Evolutionary conservation across 192 early-diverging fungal genomes (phyloP), one percentile per base, ranked within the genome.

Genomic region (Backusella psychrophila): DNA sequence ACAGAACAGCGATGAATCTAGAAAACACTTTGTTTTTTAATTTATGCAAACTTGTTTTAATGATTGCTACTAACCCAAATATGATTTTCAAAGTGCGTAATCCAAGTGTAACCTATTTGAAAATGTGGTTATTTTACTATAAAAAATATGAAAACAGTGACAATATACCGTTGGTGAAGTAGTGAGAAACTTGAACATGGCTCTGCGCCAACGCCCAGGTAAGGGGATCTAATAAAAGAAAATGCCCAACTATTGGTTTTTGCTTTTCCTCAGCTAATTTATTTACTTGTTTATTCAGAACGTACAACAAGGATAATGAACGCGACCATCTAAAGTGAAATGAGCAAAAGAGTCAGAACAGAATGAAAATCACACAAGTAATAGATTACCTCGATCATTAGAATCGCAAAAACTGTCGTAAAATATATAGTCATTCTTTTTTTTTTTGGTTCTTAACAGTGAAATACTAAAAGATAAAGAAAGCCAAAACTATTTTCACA

Each of bases 1-100:
- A 90, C 15, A 90, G 79, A 56, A 90, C 80, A 65, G 86, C 85
- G 39, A 90, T 86, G 59, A 88, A 85, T 29, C 89, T 90, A 59
- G 42, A 68, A 33, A 68, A 70, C 14, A 71, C 8, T 34, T 49
- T 33, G 44, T 33, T 33, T 33, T 33, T 59, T 59, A 31, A 6
- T 8, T 63, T 23, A 4, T 29, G 23, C 4, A 12, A 44, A 17
- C 19, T 23, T 49, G 9, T 11, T 46, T 29, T 9, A 56, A 15
- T 23, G 8, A 49, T 34, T 6, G 12, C 15, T 6, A 75, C 84
- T 85, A 81, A 89, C 87, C 87, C 75, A 71, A 89, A 89, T 9
- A 85, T 69, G 33, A 89, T 83, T 74, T 89, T 89, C 44, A 89
- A 78, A 1, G 65, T 67, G 72, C 80, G 75, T 56, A 83, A 80